These are phyloP conservation scores for Pythium aristosporum DNA, from an alignment of 352 stramenopile species.

Conservation along the genomic window DNA sequence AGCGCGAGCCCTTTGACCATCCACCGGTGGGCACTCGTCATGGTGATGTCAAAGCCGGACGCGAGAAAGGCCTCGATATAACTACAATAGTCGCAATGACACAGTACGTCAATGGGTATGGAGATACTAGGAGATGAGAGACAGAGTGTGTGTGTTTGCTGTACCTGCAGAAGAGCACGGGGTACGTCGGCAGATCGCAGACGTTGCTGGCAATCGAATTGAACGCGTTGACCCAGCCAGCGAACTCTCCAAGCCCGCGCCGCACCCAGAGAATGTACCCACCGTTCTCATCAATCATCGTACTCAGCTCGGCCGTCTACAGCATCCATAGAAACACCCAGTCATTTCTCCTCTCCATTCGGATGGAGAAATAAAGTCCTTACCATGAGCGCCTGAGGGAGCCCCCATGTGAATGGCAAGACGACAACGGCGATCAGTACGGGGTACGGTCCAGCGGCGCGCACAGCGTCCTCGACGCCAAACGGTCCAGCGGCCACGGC, in stretches of 20 bases:
- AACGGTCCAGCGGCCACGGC: conserved; percentile 77
- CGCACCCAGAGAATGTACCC: conserved; percentile 88
- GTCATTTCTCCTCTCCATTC: not conserved
- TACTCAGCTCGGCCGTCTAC: conserved; percentile 76
- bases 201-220: conserved; percentile 86
- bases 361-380: conserved; percentile 1
- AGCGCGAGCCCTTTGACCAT: conserved; percentile 69
- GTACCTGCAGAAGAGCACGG: conserved; percentile 77
- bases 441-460: conserved; percentile 64
- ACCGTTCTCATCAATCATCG: conserved; percentile 85
- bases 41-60: conserved; percentile 51
- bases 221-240: conserved; percentile 83
- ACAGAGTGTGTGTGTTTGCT: not conserved
- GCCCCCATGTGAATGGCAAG: conserved; percentile 78
- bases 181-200: conserved; percentile 82
- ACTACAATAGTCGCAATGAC: conserved; percentile 21
- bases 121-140: too few relatives aligned
- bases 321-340: conserved; percentile 5
- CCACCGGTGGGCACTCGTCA: conserved; percentile 61
- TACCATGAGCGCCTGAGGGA: conserved; percentile 84
- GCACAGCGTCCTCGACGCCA: conserved; percentile 76
- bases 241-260: conserved; percentile 72
- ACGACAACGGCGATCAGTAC: conserved; percentile 72
- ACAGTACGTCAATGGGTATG: not conserved
- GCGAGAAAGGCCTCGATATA: conserved; percentile 78